Evolutionary conservation across 805 yeast genomes (phyloP).

Genomic region (Yarrowia porcina): DNA sequence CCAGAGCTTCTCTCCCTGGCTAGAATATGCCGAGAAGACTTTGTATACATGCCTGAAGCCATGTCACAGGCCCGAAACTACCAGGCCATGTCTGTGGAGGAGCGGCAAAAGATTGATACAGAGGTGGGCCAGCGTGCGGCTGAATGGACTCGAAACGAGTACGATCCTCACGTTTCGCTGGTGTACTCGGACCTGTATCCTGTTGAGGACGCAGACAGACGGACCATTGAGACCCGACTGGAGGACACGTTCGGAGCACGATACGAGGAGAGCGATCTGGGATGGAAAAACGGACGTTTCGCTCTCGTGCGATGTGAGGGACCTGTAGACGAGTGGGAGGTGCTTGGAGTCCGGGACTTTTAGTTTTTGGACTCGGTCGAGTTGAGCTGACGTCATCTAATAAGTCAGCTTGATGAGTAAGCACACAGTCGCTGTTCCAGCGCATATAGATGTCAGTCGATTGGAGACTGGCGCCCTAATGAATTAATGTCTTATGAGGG

Average conservation of each 20-base stretch:
- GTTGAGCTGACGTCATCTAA: not conserved
- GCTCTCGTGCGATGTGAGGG: slow-evolving; percentile 70
- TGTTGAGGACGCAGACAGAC: slow-evolving; percentile 61
- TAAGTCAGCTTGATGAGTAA: not conserved
- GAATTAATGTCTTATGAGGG: slow-evolving; percentile 8
- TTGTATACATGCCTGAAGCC: slow-evolving; percentile 35
- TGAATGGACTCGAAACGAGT: slow-evolving; percentile 56
- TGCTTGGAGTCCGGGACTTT: slow-evolving; percentile 48
- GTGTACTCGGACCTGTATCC: slow-evolving; percentile 65
- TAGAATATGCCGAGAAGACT: slow-evolving; percentile 39
- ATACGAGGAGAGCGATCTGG: slow-evolving; percentile 40
- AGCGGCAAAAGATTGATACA: slow-evolving; percentile 32
- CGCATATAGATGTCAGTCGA: not conserved
- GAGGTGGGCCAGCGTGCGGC: slow-evolving; percentile 47
- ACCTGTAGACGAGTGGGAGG: slow-evolving; percentile 65
- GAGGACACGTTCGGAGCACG: slow-evolving; percentile 59
- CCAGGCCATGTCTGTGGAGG: slow-evolving; percentile 34
- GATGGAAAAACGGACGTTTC: slow-evolving; percentile 69
- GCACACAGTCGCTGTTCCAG: not conserved
- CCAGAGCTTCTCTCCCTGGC: slow-evolving; percentile 50
- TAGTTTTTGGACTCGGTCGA: not conserved
- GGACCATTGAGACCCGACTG: slow-evolving; percentile 61
- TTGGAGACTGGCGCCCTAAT: not conserved
- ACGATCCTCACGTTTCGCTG: slow-evolving; percentile 69
- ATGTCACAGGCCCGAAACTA: slow-evolving; percentile 30